A percentile compares a stretch with the other conserved stretches of the same genome.
Evolutionary conservation across 768 basidiomycete species (phyloP).

Genomic region (Lactarius psammicola): DNA sequence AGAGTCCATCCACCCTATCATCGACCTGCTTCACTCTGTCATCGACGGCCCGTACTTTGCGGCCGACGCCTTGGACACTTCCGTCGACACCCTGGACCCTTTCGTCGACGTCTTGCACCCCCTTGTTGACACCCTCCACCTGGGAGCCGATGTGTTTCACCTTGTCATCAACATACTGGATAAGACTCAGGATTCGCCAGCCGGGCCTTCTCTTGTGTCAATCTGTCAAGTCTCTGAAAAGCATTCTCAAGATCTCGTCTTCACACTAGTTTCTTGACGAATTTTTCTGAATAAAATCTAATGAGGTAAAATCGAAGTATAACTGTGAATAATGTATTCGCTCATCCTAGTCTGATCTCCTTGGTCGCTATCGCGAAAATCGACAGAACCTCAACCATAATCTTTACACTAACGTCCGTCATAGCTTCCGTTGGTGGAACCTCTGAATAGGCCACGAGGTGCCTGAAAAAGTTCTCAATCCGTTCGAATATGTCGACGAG

Average conservation of each 20-base stretch:
- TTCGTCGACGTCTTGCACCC: not conserved
- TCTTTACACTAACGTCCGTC: not conserved
- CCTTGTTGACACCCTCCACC: not conserved
- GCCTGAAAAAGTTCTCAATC: not conserved
- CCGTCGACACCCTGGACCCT: no score
- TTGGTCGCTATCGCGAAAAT: not conserved
- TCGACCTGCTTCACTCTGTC: no score
- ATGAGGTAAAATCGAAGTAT: not conserved
- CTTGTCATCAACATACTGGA: not conserved
- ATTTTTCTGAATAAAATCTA: not conserved
- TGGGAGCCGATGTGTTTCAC: not conserved
- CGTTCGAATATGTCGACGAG: not conserved
- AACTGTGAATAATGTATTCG: not conserved
- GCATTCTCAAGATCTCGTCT: not conserved
- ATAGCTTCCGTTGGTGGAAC: not conserved
- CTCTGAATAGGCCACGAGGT: not conserved
- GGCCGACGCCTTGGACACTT: not conserved
- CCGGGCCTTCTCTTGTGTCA: not conserved
- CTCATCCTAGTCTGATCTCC: not conserved
- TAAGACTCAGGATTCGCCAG: not conserved
- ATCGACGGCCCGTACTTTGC: not conserved
- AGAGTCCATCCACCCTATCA: not conserved
- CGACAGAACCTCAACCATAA: not conserved
- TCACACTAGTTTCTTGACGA: not conserved
- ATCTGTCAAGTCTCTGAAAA: no score